phyloP scores from a whole-genome alignment of 1,284 basidiomycete species.

The Ustilago trichophora region DNA sequence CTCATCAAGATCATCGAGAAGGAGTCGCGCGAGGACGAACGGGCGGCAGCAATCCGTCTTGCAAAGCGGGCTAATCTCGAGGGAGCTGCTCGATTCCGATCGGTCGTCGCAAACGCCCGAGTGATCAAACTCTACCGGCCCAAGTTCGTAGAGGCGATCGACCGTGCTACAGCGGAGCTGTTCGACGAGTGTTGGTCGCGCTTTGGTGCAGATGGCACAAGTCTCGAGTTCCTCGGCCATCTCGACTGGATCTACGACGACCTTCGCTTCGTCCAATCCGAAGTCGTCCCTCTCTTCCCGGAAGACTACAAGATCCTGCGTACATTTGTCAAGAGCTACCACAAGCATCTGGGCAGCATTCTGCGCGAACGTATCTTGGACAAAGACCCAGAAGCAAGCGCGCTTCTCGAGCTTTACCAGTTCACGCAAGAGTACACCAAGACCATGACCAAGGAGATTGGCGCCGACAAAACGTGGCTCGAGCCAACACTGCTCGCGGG shows the following conservation, averaged over 20 bases:
- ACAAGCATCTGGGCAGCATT: conserved; percentile 83
- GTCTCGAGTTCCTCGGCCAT: conserved; percentile 78
- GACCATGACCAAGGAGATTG: conserved; percentile 88
- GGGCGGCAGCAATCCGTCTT: conserved; percentile 91
- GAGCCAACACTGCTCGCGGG: conserved; percentile 81
- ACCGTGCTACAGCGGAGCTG: conserved; percentile 77
- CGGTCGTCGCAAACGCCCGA: conserved; percentile 72
- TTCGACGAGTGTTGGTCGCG: conserved; percentile 78
- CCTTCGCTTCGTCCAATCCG: conserved; percentile 85
- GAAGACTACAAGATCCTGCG: conserved; percentile 86
- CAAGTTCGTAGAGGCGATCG: conserved; percentile 84
- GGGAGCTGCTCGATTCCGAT: conserved; percentile 60
- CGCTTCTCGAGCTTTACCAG: conserved; percentile 83
- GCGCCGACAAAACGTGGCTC: conserved; percentile 72
- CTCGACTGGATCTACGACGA: conserved; percentile 94
- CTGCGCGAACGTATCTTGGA: conserved; percentile 78
- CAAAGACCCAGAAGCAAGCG: conserved; percentile 81
- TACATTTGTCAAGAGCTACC: conserved; percentile 87
- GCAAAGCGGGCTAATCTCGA: conserved; percentile 86
- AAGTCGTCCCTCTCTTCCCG: conserved; percentile 91
- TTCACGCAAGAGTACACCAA: conserved; percentile 96
- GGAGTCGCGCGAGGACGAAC: conserved; percentile 92
- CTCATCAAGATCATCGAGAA: conserved; percentile 92
- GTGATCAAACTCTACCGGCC: conserved; percentile 95
- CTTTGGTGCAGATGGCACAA: conserved; percentile 72